Percentiles rank a stretch among this genome's conserved stretches.
Conservation (phyloP, 1,284 basidiomycete genomes). For the Flammula alnicola region DNA sequence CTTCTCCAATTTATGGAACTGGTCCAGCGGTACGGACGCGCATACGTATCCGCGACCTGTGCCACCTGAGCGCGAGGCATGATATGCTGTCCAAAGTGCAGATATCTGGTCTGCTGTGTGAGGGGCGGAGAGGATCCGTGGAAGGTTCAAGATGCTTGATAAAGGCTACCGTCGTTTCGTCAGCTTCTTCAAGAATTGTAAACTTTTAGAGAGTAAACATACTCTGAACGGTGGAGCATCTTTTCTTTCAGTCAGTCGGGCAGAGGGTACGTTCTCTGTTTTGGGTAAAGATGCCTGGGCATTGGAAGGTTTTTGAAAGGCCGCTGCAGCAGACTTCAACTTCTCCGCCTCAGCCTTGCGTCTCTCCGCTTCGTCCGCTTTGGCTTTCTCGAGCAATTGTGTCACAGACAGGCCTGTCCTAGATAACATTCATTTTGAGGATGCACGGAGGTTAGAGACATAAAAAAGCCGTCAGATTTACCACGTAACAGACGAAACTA, state of each 20-base stretch:
- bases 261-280: conserved; percentile 5
- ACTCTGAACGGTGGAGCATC: conserved; percentile 28
- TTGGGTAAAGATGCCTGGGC: background rate
- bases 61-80: conserved; percentile 75
- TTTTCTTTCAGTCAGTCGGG: conserved; percentile 20
- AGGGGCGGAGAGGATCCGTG: conserved; percentile 68
- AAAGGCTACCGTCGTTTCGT: conserved; percentile 61
- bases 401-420: conserved; percentile 29
- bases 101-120: conserved; percentile 78
- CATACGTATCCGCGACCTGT: conserved; percentile 84
- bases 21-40: conserved; percentile 73
- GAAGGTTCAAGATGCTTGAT: conserved; percentile 78
- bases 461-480: conserved; percentile 15
- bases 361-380: conserved; percentile 22
- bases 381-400: conserved; percentile 30
- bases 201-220: background rate
- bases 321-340: conserved; percentile 21
- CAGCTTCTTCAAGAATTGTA: background rate
- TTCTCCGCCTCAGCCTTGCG: conserved; percentile 26
- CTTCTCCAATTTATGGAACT: conserved; percentile 74
- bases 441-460: background rate
- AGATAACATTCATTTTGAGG: background rate
- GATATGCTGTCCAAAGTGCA: conserved; percentile 89
- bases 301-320: conserved; percentile 5
- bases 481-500: conserved; percentile 11